Evolutionary conservation across 129 eudicot species (phyloP).

Genomic region (Cynara cardunculus): DNA sequence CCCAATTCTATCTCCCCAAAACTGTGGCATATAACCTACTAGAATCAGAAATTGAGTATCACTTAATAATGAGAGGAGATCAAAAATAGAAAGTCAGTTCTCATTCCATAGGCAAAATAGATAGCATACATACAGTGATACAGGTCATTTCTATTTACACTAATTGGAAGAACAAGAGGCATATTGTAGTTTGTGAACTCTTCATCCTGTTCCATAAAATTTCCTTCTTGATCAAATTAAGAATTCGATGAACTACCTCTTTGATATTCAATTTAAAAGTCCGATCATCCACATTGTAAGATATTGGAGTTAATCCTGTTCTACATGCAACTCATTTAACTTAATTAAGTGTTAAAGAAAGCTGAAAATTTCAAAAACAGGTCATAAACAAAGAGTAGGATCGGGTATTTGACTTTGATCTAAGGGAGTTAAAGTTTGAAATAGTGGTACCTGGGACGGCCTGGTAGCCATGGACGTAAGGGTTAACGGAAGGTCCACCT

Average conservation of each 20-base stretch:
- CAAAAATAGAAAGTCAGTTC: neutral
- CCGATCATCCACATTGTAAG: slow-evolving; percentile 10
- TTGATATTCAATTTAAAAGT: neutral
- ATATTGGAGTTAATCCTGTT: neutral
- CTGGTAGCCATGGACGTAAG: slow-evolving; percentile 76
- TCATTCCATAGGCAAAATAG: neutral
- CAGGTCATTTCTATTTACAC: neutral
- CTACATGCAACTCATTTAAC: neutral
- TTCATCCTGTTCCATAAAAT: neutral
- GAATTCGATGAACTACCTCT: neutral
- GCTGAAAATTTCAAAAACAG: neutral
- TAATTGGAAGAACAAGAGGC: neutral
- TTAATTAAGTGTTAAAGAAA: neutral
- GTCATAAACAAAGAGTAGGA: neutral
- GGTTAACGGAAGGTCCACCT: slow-evolving; percentile 47
- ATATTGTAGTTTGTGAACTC: neutral
- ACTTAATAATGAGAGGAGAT: neutral
- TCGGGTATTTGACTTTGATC: neutral
- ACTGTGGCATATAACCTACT: neutral
- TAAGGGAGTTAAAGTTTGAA: neutral
- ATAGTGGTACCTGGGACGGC: slow-evolving; percentile 56
- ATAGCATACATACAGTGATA: neutral
- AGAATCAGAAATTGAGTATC: neutral
- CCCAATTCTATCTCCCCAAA: neutral
- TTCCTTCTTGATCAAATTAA: neutral